Base-by-base conservation (phyloP, 2,329 filamentous ascomycete species). In the Kalmusia sp. region DNA sequence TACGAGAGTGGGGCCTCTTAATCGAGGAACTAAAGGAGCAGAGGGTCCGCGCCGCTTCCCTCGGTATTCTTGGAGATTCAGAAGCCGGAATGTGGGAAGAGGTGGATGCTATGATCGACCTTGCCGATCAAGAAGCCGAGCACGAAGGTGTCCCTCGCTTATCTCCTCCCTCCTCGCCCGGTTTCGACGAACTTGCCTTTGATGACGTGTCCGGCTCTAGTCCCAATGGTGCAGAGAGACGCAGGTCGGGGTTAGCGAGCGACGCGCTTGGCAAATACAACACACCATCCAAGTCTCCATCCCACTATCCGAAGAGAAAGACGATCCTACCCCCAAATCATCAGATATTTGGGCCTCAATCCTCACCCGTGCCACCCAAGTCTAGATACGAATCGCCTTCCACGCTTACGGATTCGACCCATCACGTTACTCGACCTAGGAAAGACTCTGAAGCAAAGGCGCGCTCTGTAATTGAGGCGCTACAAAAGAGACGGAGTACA, bases 21-120 rank as follows among this genome's bases (percentile, higher is more conserved):
- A 92, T 96, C 39, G 91, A 93, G 71, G 90, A 93, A 63, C 78
- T 96, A 53, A 95, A 93, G 76, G 86, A 90, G 52, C 78, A 95
- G 12, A 88, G 88, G 55, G 82, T 87, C 11, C 85, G 90, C 33
- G 91, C 87, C 5, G 83, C 85, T 15, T 83, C 87, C 38, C 83
- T 92, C 68, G 82, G 86, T 34, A 82, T 93, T 67, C 73, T 85
- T 14, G 76, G 83, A 54, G 88, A 89, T 6, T 69, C 81, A 5
- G 82, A 86, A 19, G 80, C 81, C 11, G 77, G 78, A 11, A 79
- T 90, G 40, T 96, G 90, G 90, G 85, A 87, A 63, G 90, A 95
- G 70, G 91, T 92, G 1, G 90, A 95, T 70, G 90, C 90, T 12
- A 93, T 96, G 75, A 95, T 96, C 68, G 89, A 90, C 28, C 78